A percentile compares a stretch with the other conserved stretches of the same genome.
These are phyloP conservation scores for Podospora anserina DNA, from an alignment of 495 filamentous ascomycete genomes.

Conservation along the genomic window DNA sequence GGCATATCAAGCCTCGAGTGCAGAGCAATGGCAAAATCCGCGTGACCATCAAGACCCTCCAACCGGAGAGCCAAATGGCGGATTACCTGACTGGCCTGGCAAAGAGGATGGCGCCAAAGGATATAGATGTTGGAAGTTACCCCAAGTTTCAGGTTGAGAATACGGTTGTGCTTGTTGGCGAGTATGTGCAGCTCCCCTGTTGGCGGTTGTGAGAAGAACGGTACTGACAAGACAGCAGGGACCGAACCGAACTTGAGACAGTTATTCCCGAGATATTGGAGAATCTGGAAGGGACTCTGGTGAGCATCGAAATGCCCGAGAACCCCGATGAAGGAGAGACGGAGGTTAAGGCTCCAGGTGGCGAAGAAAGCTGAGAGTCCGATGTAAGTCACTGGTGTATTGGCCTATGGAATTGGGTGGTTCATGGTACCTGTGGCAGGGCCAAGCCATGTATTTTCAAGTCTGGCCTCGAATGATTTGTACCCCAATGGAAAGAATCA, in stretches of 20 bases:
- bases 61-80: slow-evolving; percentile 81
- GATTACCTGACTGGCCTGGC: slow-evolving; percentile 78
- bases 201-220: neutral
- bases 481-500: no score
- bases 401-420: no score
- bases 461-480: no score
- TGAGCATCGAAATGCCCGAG: slow-evolving; percentile 15
- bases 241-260: slow-evolving; percentile 48
- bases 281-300: slow-evolving; percentile 45
- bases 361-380: neutral
- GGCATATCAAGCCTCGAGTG: slow-evolving; percentile 53
- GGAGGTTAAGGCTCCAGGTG: neutral
- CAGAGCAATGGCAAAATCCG: slow-evolving; percentile 71
- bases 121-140: slow-evolving; percentile 95
- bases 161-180: slow-evolving; percentile 86
- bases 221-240: slow-evolving; percentile 31
- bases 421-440: no score
- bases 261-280: slow-evolving; percentile 49
- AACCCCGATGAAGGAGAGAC: slow-evolving; percentile 24
- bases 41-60: slow-evolving; percentile 78
- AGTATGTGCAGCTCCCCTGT: slow-evolving; percentile 27
- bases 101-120: slow-evolving; percentile 60
- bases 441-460: no score
- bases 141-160: slow-evolving; percentile 83
- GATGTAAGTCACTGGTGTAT: no score